These are phyloP conservation scores for Gynandropsis gynandra DNA, from an alignment of 345 rosid genomes.

Conservation along the genomic window DNA sequence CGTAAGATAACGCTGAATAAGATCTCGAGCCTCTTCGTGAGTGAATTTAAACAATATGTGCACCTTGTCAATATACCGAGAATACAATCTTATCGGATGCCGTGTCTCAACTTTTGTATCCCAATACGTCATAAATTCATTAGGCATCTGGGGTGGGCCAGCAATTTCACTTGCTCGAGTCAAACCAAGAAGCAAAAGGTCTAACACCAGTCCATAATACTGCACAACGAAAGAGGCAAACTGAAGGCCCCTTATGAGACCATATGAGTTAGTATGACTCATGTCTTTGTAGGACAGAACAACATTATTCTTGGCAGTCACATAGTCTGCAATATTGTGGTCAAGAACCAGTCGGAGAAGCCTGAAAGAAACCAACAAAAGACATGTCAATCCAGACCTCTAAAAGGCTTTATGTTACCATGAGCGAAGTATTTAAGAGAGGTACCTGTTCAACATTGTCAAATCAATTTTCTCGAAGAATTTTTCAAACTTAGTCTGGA, in stretches of 20 bases:
- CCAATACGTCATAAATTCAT: constrained; percentile 95
- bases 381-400: constrained; percentile 16
- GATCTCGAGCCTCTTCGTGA: constrained; percentile 99
- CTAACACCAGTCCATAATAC: constrained; percentile 92
- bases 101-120: constrained; percentile 96
- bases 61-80: constrained; percentile 92
- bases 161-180: constrained; percentile 99
- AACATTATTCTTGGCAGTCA: constrained; percentile 96
- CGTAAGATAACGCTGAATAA: constrained; percentile 96
- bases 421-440: constrained; percentile 18
- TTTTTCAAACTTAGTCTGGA: constrained; percentile 96
- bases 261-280: constrained; percentile 98
- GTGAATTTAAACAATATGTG: constrained; percentile 94
- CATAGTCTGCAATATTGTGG: constrained; percentile 99
- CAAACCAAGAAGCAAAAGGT: constrained; percentile 92
- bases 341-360: constrained; percentile 98
- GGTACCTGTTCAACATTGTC: constrained; percentile 94
- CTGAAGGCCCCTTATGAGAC: constrained; percentile 99
- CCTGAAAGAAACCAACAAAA: constrained; percentile 42
- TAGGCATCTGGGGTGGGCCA: constrained; percentile 99
- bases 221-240: constrained; percentile 99
- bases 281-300: constrained; percentile 97
- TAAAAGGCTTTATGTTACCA: background rate
- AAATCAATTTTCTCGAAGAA: constrained; percentile 97
- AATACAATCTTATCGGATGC: constrained; percentile 92